Base-by-base conservation (phyloP, 306 rosid genomes). In the Vachellia pachyceras region DNA sequence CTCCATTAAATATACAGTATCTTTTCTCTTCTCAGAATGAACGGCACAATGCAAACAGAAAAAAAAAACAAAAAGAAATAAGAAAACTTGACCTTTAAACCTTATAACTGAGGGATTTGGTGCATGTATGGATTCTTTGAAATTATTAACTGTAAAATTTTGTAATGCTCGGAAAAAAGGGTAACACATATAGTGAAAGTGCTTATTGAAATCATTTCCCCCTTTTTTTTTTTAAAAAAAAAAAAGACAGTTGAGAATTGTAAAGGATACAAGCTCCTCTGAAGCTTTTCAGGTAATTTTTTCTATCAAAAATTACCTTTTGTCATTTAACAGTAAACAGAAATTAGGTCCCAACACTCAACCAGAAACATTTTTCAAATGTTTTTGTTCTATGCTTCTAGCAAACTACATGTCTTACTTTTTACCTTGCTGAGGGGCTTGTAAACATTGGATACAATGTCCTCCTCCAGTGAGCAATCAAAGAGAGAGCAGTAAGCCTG, bases 401-500 rank as follows among this genome's bases (percentile, higher is more conserved):
- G n/a, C 23, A 47, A 22, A 54, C n/a, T 39, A 60, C n/a, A 47
- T 69, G 50, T 52, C 18, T 55, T 55, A n/a, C 29, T 7, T 74
- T 74, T 46, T 84, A 91, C 96, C 93, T 91, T 88, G 70, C 87
- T 74, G 67, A 86, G 84, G 46, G 93, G 85, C 36, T 47, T 60
- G 54, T 88, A 23, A 79, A 91, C 79, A 39, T 82, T 29, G 22
- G 87, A 79, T 73, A 67, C 68, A 79, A 91, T 86, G 57, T 91
- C 93, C 81, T 91, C 96, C 80, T 91, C 96, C 23, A 91, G 86
- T 1, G 96, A 89, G 58, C 91, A 83, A 54, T 89, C 86, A 25
- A 82, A 89, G 10, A 88, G 87, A 79, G 90, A 83, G 67, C 86
- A 73, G 80, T 69, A 69, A 44, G 83, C 86, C 77, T 86, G 90